A percentile compares a stretch with the other conserved stretches of the same genome.
Evolutionary conservation across 805 yeast genomes (phyloP).

Genomic region (Pichia kluyveri): DNA sequence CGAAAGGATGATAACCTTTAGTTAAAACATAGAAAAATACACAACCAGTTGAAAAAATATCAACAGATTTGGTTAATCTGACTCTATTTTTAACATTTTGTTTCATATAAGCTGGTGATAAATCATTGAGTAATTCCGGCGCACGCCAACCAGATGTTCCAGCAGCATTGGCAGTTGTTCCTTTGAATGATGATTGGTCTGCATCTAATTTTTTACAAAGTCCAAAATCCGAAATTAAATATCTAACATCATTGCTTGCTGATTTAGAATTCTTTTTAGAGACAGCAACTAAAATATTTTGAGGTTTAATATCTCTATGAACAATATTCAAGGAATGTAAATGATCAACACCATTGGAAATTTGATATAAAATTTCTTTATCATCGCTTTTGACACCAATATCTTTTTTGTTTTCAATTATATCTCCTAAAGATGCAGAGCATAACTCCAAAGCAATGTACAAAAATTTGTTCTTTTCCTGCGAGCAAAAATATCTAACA

Average conservation of each 20-base stretch:
- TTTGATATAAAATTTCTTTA: constrained; percentile 55
- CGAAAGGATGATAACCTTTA: constrained; percentile 87
- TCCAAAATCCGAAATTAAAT: constrained; percentile 92
- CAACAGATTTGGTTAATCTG: constrained; percentile 80
- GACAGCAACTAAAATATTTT: constrained; percentile 78
- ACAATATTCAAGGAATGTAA: constrained; percentile 85
- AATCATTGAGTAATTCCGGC: constrained; percentile 65
- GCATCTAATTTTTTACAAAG: constrained; percentile 84
- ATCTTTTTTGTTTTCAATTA: constrained; percentile 47
- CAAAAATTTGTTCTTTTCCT: constrained; percentile 75
- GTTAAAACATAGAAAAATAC: constrained; percentile 82
- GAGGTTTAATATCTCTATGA: constrained; percentile 92
- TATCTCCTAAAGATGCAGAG: constrained; percentile 79
- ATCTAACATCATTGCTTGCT: constrained; percentile 41
- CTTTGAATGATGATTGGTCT: constrained; percentile 88
- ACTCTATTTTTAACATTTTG: constrained; percentile 27
- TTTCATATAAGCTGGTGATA: constrained; percentile 18
- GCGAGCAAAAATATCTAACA: constrained; percentile 87
- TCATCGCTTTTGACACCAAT: constrained; percentile 33
- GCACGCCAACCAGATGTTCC: constrained; percentile 99
- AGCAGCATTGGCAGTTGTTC: constrained; percentile 87
- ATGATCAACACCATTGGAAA: constrained; percentile 78
- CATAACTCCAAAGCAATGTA: constrained; percentile 93
- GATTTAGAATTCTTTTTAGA: constrained; percentile 35
- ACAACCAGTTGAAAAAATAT: constrained; percentile 91